Evolutionary conservation across 202 grass and related monocot genomes (phyloP).

Genomic region (Digitaria exilis): DNA sequence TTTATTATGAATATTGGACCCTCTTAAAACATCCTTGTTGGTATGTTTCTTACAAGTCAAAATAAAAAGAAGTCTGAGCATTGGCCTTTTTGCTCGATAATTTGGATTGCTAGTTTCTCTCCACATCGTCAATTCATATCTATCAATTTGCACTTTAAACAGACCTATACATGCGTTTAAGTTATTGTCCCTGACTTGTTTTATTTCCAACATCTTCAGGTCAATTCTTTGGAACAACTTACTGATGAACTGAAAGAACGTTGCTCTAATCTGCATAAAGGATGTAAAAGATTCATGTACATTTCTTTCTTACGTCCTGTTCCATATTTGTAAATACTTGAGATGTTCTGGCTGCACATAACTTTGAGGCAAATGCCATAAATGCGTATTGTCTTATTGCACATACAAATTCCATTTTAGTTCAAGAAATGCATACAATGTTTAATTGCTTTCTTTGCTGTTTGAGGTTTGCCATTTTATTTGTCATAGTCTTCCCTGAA

Average conservation of each 20-base stretch:
- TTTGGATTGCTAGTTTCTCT: not conserved
- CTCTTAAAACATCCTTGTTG: not conserved
- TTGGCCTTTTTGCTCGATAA: slow-evolving; percentile 7
- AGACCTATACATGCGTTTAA: slow-evolving; percentile 30
- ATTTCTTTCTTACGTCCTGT: slow-evolving; percentile 31
- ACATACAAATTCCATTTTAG: not conserved
- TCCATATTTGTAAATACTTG: slow-evolving; percentile 21
- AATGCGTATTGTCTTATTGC: not conserved
- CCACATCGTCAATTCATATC: slow-evolving; percentile 8
- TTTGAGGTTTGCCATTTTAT: not conserved
- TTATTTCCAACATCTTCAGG: slow-evolving; percentile 54
- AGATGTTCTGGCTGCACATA: slow-evolving; percentile 2
- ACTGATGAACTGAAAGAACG: slow-evolving; percentile 88
- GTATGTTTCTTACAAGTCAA: not conserved
- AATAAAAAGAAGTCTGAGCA: slow-evolving; percentile 13
- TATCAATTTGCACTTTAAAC: slow-evolving; percentile 5
- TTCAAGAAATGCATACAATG: slow-evolving; percentile 1
- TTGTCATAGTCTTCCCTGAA: not conserved
- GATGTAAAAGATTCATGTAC: slow-evolving; percentile 96
- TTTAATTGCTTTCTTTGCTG: slow-evolving; percentile 19
- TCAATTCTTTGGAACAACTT: slow-evolving; percentile 88
- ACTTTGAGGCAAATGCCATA: not conserved
- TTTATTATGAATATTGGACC: slow-evolving; percentile 3
- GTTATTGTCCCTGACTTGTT: slow-evolving; percentile 32
- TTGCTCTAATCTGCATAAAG: slow-evolving; percentile 87